Evolutionary conservation across 306 rosid species (phyloP).

Genomic region (Vachellia collinsii): DNA sequence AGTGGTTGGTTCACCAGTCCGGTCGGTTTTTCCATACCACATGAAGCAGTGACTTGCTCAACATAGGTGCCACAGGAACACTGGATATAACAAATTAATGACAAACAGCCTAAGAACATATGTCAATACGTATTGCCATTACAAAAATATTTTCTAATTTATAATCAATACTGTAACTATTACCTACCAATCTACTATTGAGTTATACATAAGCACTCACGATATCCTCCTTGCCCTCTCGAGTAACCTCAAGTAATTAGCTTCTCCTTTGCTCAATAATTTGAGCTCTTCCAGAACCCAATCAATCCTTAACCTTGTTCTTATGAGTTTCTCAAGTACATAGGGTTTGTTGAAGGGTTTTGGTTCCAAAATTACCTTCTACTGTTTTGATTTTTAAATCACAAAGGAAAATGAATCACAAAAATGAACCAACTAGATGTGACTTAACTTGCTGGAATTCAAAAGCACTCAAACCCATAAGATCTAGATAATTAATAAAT

Average conservation of each 20-base stretch:
- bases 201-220: not conserved
- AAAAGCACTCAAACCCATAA: constrained; percentile 4
- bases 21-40: no score
- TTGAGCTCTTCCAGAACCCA: not conserved
- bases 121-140: not conserved
- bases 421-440: not conserved
- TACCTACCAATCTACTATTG: not conserved
- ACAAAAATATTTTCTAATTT: not conserved
- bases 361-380: not conserved
- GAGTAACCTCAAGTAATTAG: not conserved
- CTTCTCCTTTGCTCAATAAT: not conserved
- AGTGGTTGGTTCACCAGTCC: no score
- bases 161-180: not conserved
- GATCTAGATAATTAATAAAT: not conserved
- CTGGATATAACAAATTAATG: constrained; percentile 5
- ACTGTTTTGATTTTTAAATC: not conserved
- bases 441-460: not conserved
- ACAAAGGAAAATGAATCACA: not conserved
- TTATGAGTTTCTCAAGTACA: not conserved
- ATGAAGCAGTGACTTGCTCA: not conserved
- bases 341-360: not conserved
- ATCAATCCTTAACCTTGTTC: not conserved
- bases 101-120: not conserved
- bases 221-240: not conserved
- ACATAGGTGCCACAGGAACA: not conserved